Percentiles rank a stretch among this genome's conserved stretches.
Evolutionary conservation across 2,329 filamentous ascomycete genomes (phyloP).

Genomic region (Xylariomycetidae sp.): DNA sequence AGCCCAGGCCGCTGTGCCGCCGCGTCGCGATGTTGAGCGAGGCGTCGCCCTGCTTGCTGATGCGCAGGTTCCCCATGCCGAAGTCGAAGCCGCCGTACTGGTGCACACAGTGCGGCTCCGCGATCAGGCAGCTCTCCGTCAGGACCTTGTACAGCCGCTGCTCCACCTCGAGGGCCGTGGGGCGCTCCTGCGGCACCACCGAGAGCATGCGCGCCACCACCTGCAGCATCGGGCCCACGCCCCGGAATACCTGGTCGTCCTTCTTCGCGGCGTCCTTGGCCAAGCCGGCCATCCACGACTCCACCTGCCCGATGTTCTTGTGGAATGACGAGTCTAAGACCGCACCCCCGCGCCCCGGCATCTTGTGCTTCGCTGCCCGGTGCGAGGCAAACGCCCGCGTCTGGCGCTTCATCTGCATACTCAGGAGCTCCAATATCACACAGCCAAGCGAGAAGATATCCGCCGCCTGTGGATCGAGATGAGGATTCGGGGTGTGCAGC

Average conservation of each 20-base stretch:
- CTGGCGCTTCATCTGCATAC: conserved; percentile 64
- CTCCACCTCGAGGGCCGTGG: conserved; percentile 47
- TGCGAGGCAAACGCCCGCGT: conserved; percentile 62
- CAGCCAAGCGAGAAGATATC: conserved; percentile 73
- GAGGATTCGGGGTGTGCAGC: conserved; percentile 35
- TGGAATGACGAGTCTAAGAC: conserved; percentile 69
- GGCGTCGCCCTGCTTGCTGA: conserved; percentile 21
- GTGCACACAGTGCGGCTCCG: conserved; percentile 51
- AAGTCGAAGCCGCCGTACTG: conserved; percentile 34
- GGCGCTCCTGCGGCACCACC: conserved; percentile 46
- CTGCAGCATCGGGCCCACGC: conserved; percentile 47
- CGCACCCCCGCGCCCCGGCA: conserved; percentile 51
- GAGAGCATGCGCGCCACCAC: conserved; percentile 53
- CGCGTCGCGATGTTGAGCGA: not conserved
- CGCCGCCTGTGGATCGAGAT: conserved; percentile 51
- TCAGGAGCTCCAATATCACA: conserved; percentile 67
- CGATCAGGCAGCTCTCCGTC: conserved; percentile 40
- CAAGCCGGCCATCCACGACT: conserved; percentile 61
- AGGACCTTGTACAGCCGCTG: conserved; percentile 49
- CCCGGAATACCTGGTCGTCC: conserved; percentile 43
- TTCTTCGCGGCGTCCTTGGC: conserved; percentile 55
- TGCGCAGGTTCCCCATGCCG: conserved; percentile 28
- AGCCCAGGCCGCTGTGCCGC: not conserved
- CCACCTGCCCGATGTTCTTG: conserved; percentile 63
- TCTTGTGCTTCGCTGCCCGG: conserved; percentile 61